Conservation (phyloP, 306 rosid genomes). For the Ceratonia siliqua region DNA sequence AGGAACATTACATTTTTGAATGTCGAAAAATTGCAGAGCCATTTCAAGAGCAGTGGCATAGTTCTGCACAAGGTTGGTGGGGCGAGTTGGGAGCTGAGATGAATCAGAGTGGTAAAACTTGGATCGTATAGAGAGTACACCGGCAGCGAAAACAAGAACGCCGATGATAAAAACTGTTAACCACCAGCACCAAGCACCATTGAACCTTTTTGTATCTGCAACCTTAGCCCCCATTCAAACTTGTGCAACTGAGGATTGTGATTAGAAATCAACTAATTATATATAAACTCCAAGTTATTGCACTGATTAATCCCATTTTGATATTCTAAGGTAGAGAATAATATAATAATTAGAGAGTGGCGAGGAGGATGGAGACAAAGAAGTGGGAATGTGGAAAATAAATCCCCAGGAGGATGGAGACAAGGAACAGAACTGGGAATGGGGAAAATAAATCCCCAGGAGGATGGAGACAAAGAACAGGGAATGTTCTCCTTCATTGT, state of each 20-base stretch:
- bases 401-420: not conserved
- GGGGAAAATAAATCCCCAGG: not conserved
- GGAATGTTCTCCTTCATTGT: slow-evolving; percentile 1
- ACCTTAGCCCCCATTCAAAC: slow-evolving; percentile 34
- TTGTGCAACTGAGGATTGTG: not conserved
- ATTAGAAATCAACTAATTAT: not conserved
- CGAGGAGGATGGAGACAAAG: slow-evolving; percentile 6
- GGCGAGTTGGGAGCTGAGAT: not conserved
- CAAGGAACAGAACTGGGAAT: too few species aligned
- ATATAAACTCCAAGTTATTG: not conserved
- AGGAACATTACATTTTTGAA: slow-evolving; percentile 54
- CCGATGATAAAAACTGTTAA: slow-evolving; percentile 37
- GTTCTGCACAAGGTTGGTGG: slow-evolving; percentile 39
- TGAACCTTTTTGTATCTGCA: slow-evolving; percentile 12
- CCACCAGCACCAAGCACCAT: slow-evolving; percentile 43
- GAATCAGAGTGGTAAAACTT: slow-evolving; percentile 30
- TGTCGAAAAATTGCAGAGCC: slow-evolving; percentile 60
- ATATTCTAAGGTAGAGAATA: not conserved
- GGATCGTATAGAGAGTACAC: slow-evolving; percentile 29
- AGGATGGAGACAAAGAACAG: slow-evolving; percentile 18
- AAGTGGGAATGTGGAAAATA: not conserved
- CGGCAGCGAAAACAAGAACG: slow-evolving; percentile 40
- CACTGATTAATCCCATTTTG: not conserved
- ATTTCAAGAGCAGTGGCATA: slow-evolving; percentile 50
- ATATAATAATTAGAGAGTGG: not conserved